phyloP scores from a whole-genome alignment of 331 rosid species.

The Malus hybrid region DNA sequence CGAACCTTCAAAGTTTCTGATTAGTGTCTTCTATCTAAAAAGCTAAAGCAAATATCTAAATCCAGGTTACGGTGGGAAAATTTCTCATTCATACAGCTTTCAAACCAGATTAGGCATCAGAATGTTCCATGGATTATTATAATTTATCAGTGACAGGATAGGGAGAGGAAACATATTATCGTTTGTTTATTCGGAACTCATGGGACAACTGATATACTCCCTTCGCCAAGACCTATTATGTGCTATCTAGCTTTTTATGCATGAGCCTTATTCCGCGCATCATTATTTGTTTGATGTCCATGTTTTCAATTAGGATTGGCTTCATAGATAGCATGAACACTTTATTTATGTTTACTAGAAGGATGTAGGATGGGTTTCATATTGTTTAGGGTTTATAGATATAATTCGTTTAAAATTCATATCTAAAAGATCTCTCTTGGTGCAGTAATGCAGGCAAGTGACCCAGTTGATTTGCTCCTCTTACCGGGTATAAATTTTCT shows the following conservation, averaged over 20 bases:
- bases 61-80: neutral
- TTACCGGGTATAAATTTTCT: conserved; percentile 56
- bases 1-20: neutral
- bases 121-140: neutral
- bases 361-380: neutral
- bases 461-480: conserved; percentile 80
- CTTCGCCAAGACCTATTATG: neutral
- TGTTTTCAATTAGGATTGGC: neutral
- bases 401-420: conserved; percentile 1
- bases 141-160: neutral
- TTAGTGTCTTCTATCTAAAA: neutral
- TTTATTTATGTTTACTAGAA: neutral
- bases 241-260: neutral
- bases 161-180: neutral
- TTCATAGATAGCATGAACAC: neutral
- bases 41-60: neutral
- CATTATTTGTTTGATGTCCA: neutral
- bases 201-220: neutral
- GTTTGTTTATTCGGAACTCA: neutral
- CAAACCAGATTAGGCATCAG: neutral
- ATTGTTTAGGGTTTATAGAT: neutral
- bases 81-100: neutral
- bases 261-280: neutral
- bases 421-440: conserved; percentile 19
- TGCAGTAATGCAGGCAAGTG: conserved; percentile 92